These are phyloP conservation scores for Vitis rotundifolia DNA, from an alignment of 164 flowering plant genomes.

Conservation along the genomic window DNA sequence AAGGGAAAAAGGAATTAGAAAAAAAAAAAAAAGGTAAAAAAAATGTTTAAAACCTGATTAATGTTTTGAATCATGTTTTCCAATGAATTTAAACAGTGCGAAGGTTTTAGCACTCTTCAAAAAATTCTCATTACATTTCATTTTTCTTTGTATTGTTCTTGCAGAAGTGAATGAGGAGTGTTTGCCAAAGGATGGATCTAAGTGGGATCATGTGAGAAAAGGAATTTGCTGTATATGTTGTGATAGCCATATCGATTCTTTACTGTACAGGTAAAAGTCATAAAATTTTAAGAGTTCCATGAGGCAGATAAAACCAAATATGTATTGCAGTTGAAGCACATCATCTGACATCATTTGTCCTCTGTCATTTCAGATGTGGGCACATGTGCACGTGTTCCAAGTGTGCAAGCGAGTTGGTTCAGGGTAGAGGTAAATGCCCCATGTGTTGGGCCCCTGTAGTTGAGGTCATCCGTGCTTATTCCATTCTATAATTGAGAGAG, in stretches of 20 bases:
- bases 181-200: conserved; percentile 50
- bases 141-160: neutral
- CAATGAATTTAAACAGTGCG: too few species aligned
- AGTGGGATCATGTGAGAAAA: conserved; percentile 80
- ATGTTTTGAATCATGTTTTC: too few species aligned
- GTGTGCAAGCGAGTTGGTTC: conserved; percentile 79
- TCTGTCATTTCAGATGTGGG: conserved; percentile 68
- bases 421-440: conserved; percentile 81
- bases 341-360: neutral
- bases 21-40: too few species aligned
- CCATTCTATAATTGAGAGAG: conserved; percentile 41
- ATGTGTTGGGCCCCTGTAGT: conserved; percentile 86
- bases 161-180: conserved; percentile 36
- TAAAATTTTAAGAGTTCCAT: neutral
- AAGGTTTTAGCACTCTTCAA: too few species aligned
- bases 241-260: conserved; percentile 71
- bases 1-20: too few species aligned
- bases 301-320: too few species aligned
- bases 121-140: neutral
- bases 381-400: conserved; percentile 93
- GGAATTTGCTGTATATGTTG: conserved; percentile 91
- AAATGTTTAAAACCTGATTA: neutral
- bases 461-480: conserved; percentile 87
- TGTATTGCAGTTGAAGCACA: neutral
- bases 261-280: conserved; percentile 73